phyloP scores from a whole-genome alignment of 345 rosid species.

The Eutrema yunnanense region DNA sequence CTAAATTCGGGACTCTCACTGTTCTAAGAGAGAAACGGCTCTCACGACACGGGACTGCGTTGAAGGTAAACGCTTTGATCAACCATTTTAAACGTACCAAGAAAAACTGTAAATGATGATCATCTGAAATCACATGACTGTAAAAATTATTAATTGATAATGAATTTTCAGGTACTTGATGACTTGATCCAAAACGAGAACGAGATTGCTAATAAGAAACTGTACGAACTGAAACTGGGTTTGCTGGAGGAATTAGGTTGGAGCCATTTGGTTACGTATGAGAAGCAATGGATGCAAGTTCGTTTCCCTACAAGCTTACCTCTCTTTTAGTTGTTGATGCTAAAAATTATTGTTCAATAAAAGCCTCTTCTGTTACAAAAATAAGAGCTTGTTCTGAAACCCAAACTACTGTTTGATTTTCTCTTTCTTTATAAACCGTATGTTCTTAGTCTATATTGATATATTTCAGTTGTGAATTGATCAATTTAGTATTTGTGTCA shows the following conservation, averaged over 20 bases:
- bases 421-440: neutral
- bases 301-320: constrained; percentile 78
- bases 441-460: neutral
- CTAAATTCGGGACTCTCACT: constrained; percentile 63
- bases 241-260: constrained; percentile 82
- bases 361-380: neutral
- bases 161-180: constrained; percentile 49
- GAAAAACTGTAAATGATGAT: neutral
- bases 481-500: neutral
- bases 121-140: neutral
- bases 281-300: constrained; percentile 82
- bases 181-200: constrained; percentile 73
- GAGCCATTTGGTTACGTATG: constrained; percentile 59
- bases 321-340: constrained; percentile 41
- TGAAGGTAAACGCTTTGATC: constrained; percentile 51
- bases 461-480: neutral
- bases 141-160: neutral
- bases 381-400: neutral
- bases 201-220: constrained; percentile 74
- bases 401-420: neutral
- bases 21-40: constrained; percentile 68
- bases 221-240: constrained; percentile 65
- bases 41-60: constrained; percentile 74
- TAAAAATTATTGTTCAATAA: neutral
- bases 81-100: neutral